These are phyloP conservation scores for Tolypocladium ophioglossoides DNA, from an alignment of 2,329 filamentous ascomycete genomes.

Conservation along the genomic window DNA sequence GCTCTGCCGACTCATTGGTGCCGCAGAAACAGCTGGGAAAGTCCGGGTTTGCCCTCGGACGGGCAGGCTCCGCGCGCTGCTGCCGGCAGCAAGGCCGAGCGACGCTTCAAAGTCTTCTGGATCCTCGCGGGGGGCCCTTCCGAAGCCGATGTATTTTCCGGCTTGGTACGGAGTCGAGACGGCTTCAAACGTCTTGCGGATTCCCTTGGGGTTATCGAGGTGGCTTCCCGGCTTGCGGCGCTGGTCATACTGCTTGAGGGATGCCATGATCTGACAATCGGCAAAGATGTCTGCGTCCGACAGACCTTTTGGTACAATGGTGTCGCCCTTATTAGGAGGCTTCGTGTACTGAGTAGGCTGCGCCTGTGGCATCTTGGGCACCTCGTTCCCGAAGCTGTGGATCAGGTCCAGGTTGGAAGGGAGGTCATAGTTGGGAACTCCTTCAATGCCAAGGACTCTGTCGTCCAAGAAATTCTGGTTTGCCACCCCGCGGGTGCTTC, in stretches of 20 bases:
- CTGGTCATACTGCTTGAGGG: conserved; percentile 45
- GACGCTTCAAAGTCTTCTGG: conserved; percentile 39
- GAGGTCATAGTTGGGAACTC: conserved; percentile 47
- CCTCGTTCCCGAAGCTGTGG: conserved; percentile 35
- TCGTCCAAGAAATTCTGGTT: conserved; percentile 47
- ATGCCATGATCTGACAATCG: conserved; percentile 47
- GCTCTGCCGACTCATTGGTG: conserved; percentile 46
- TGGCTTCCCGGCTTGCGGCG: conserved; percentile 43
- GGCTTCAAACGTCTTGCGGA: conserved; percentile 44
- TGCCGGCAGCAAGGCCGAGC: conserved; percentile 35
- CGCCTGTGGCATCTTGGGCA: conserved; percentile 44
- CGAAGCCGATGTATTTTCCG: conserved; percentile 38
- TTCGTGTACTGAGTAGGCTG: conserved; percentile 50
- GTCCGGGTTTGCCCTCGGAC: conserved; percentile 15
- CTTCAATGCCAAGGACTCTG: conserved; percentile 49
- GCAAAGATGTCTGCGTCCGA: conserved; percentile 40
- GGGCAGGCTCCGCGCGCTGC: conserved; percentile 30
- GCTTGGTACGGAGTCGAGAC: conserved; percentile 37
- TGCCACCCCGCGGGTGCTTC: conserved; percentile 47
- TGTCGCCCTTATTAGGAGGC: conserved; percentile 42
- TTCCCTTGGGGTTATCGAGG: conserved; percentile 41
- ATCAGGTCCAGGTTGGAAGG: conserved; percentile 48
- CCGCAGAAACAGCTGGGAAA: conserved; percentile 17
- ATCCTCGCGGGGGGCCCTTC: conserved; percentile 30
- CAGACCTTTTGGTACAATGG: conserved; percentile 43